phyloP scores from a whole-genome alignment of 108 stramenopile genomes.

The Bacterosira constricta region DNA sequence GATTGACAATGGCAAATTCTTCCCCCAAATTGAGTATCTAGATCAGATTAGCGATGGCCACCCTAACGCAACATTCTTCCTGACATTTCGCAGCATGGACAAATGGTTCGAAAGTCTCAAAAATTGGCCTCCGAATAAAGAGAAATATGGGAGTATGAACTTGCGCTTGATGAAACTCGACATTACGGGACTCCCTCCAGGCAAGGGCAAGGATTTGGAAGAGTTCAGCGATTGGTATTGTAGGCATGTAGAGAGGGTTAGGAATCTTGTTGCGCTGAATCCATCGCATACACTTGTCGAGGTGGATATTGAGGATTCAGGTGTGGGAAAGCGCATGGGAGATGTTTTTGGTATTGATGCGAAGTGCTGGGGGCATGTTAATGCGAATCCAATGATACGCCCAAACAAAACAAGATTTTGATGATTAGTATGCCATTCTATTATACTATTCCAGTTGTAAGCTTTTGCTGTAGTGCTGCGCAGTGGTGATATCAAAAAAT shows the following conservation, averaged over 20 bases:
- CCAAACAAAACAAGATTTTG: too few species aligned
- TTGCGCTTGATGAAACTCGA: background rate
- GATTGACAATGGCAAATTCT: constrained; percentile 15
- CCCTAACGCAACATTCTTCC: constrained; percentile 18
- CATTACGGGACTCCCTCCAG: constrained; percentile 5
- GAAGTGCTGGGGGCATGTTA: constrained; percentile 10
- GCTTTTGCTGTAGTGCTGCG: too few species aligned
- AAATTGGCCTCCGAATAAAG: constrained; percentile 15
- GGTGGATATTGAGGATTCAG: constrained; percentile 26
- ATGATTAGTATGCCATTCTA: too few species aligned
- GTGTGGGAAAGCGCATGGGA: background rate
- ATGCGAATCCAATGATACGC: constrained; percentile 1
- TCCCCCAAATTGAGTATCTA: constrained; percentile 11
- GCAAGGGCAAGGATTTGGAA: background rate
- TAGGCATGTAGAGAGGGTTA: constrained; percentile 10
- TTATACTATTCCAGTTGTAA: too few species aligned
- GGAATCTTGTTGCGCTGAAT: constrained; percentile 4
- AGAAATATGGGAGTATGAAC: background rate
- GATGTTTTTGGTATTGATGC: constrained; percentile 16
- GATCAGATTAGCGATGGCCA: background rate
- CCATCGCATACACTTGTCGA: constrained; percentile 32
- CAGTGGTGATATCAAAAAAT: too few species aligned
- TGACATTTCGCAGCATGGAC: constrained; percentile 16
- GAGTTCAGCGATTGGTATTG: constrained; percentile 18
- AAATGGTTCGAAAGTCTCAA: constrained; percentile 16